These are phyloP conservation scores for Aspergillus tanneri DNA, from an alignment of 2,329 filamentous ascomycete genomes.

Conservation along the genomic window DNA sequence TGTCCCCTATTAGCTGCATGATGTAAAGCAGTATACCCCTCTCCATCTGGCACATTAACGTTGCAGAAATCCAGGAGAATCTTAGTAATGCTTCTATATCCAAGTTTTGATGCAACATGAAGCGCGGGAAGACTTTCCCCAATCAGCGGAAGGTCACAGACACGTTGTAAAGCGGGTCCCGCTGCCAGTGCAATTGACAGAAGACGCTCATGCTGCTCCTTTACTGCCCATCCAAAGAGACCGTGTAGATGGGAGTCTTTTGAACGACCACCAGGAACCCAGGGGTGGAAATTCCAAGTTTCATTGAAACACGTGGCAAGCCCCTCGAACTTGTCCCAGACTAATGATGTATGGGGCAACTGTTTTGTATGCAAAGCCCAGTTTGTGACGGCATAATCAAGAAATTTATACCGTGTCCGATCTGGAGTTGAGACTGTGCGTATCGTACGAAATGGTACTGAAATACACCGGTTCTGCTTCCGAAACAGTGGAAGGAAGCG, in stretches of 20 bases:
- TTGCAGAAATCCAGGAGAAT: neutral
- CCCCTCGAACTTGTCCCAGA: slow-evolving; percentile 18
- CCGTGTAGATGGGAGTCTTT: slow-evolving; percentile 16
- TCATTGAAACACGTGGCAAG: slow-evolving; percentile 20
- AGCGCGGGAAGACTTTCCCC: slow-evolving; percentile 21
- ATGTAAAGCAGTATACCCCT: neutral
- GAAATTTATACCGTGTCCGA: slow-evolving; percentile 7
- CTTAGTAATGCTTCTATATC: slow-evolving; percentile 1
- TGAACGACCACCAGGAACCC: slow-evolving; percentile 20
- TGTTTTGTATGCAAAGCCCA: slow-evolving; percentile 21
- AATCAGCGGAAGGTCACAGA: slow-evolving; percentile 21
- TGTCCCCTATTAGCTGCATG: neutral
- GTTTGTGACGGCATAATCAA: slow-evolving; percentile 16
- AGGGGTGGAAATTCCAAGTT: slow-evolving; percentile 26
- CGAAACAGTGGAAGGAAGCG: neutral
- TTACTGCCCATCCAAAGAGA: slow-evolving; percentile 25
- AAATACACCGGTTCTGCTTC: neutral
- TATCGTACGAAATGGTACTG: slow-evolving; percentile 5
- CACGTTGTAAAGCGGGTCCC: neutral
- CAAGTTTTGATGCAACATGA: slow-evolving; percentile 20
- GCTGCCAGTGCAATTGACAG: slow-evolving; percentile 8
- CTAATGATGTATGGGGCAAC: slow-evolving; percentile 5
- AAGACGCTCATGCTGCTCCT: slow-evolving; percentile 19
- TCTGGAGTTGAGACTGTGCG: slow-evolving; percentile 7
- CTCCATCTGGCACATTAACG: neutral